phyloP scores from a whole-genome alignment of 2,329 filamentous ascomycete genomes.

The Talaromyces sp. region DNA sequence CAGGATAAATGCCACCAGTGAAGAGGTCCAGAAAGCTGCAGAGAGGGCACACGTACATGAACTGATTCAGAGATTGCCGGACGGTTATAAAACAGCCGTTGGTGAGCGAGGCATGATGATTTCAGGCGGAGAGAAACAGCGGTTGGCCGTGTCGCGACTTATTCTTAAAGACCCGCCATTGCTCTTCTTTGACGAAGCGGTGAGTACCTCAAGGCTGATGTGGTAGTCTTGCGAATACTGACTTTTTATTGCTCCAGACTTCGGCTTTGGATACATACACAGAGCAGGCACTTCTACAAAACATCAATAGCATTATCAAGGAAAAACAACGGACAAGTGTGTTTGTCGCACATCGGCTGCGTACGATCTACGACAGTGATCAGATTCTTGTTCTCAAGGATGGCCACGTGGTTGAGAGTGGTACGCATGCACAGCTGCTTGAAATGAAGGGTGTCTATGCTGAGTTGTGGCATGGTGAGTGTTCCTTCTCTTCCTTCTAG shows the following conservation, averaged over 20 bases:
- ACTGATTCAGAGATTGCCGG: slow-evolving; percentile 72
- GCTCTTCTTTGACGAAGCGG: slow-evolving; percentile 90
- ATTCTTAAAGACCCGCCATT: slow-evolving; percentile 86
- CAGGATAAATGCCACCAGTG: slow-evolving; percentile 68
- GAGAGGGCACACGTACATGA: slow-evolving; percentile 81
- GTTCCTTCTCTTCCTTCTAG: not conserved
- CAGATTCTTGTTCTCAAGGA: slow-evolving; percentile 86
- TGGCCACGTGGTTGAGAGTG: slow-evolving; percentile 80
- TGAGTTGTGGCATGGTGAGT: slow-evolving; percentile 83
- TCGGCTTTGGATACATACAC: slow-evolving; percentile 91
- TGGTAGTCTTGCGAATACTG: not conserved
- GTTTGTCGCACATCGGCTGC: slow-evolving; percentile 86
- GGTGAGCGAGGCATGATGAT: slow-evolving; percentile 97
- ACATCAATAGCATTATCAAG: slow-evolving; percentile 87
- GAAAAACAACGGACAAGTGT: slow-evolving; percentile 89
- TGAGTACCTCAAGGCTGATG: slow-evolving; percentile 34
- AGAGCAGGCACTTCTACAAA: slow-evolving; percentile 81
- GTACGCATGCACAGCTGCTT: slow-evolving; percentile 80
- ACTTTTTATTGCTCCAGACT: slow-evolving; percentile 48
- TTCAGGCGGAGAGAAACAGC: slow-evolving; percentile 89
- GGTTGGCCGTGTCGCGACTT: slow-evolving; percentile 76
- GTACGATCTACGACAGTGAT: slow-evolving; percentile 91
- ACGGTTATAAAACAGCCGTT: slow-evolving; percentile 87
- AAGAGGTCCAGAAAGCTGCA: slow-evolving; percentile 72
- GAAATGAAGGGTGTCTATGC: slow-evolving; percentile 71